Evolutionary conservation across 805 yeast species (phyloP).

Genomic region (Candida berthetii): DNA sequence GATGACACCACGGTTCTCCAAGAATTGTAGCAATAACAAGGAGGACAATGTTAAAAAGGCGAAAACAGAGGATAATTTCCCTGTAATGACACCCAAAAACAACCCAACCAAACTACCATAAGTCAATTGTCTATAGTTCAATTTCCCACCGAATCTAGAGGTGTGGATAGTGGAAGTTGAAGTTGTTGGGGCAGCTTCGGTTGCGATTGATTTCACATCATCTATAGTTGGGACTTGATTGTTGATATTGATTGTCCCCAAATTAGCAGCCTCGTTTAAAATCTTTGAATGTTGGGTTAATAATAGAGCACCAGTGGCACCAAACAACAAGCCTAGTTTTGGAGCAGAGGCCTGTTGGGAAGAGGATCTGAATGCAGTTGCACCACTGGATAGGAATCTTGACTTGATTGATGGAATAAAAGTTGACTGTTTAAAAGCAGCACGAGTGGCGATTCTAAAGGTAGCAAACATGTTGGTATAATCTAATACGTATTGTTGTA

Average conservation of each 20-base stretch:
- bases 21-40: slow-evolving; percentile 34
- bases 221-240: neutral
- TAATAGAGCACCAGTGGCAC: slow-evolving; percentile 15
- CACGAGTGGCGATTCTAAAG: neutral
- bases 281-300: slow-evolving; percentile 16
- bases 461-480: neutral
- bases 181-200: neutral
- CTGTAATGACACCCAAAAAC: slow-evolving; percentile 48
- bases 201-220: no score
- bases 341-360: neutral
- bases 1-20: slow-evolving; percentile 50
- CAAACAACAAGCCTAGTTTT: slow-evolving; percentile 15
- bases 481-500: no score
- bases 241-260: slow-evolving; percentile 14
- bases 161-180: neutral
- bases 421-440: neutral
- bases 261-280: slow-evolving; percentile 17
- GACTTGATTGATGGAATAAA: neutral
- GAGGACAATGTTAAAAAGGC: slow-evolving; percentile 42
- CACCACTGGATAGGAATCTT: neutral
- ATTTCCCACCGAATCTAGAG: slow-evolving; percentile 32
- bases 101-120: slow-evolving; percentile 58
- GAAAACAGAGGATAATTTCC: slow-evolving; percentile 49
- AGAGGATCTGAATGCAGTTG: neutral
- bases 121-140: slow-evolving; percentile 52